Base-by-base conservation (phyloP, 2,329 filamentous ascomycete species). In the Paecilomyces sp. region DNA sequence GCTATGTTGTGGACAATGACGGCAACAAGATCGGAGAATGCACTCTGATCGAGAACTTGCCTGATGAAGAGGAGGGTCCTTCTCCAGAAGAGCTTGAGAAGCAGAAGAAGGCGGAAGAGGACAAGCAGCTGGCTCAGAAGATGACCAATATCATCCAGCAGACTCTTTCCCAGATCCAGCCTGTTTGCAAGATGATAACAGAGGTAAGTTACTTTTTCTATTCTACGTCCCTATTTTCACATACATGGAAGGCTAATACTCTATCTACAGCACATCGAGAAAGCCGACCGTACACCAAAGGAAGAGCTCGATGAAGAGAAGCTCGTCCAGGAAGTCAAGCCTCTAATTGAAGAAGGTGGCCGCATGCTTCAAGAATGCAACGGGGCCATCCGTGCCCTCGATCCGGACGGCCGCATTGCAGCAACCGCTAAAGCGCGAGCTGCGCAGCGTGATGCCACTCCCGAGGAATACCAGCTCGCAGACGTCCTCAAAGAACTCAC, bases 241-340 rank as follows among this genome's bases (percentile, higher is more conserved):
- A 5, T 15, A 28, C 25, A 59, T 36, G n/a, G 58, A 22, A 18
- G 55, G 25, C 55, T 57, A 56, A 62, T 55, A 63, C 57, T 63
- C 62, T 52, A 15, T 53, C 33, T 61, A 53, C 64, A 90, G 85
- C 83, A 88, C 77, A 89, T 96, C 68, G 90, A 96, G 67, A 82
- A 82, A 58, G 91, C 90, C 30, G 90, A 96, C 74, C 85, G 86
- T 64, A 90, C 88, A 30, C 88, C 89, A 52, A 89, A 91, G 75
- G 90, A 95, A 3, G 91, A 96, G 67, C 87, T 93, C 25, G 91
- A 97, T 69, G 92, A 97, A 73, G 91, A 97, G 70, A 84, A 90
- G 66, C 85, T 96, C 4, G 92, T 97, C 69, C 86, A 90, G 72
- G 84, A 92, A 60, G 91, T 96, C 68, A 90, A 88, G 75, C 92